Evolutionary conservation across 2,329 filamentous ascomycete species (phyloP), one percentile per base, ranked within the genome.

Genomic region (Cyanodermella asteris): DNA sequence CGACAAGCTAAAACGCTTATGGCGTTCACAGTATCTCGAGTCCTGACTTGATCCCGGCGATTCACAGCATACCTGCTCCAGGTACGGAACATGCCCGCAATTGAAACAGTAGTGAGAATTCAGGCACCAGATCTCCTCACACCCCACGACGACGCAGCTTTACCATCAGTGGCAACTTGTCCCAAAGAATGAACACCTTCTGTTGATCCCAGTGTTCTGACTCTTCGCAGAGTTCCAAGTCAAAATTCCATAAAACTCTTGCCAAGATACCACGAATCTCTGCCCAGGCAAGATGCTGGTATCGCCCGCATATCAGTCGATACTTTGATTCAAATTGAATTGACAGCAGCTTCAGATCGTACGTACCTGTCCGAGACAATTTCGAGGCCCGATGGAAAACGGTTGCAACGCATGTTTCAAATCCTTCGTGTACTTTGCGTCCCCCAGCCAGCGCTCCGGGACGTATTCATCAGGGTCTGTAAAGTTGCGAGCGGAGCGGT

Each of bases 391-490:
- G 2, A 34, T 21, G 19, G 36, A 37, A 23, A 44, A 42, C 7
- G 35, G 25, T 18, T 35, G 28, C 16, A 38, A 28, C 9, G 22
- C 28, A 1, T 23, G 22, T 18, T 33, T 32, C 13, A 22, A 21
- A 17, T 42, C 38, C 4, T 28, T 27, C 16, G 32, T 27, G 24
- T 36, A 38, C 19, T 29, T 25, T 5, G 33, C 29, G 12, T 31
- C 23, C 3, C 36, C 32, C 12, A 43, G 27, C 40, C 42, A 44
- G 17, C 41, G 32, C 23, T 45, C 41, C 0, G 43, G 43, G 6
- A 38, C 30, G 9, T 39, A 46, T 3, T 33, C 30, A 6, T 39
- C 33, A 5, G 43, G 29, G 11, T 43, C 31, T 7, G 34, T 24
- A 16, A 45, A 45, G 19, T 38, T 36, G 1, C 20, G 13, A 7